A percentile compares a stretch with the other conserved stretches of the same genome.
Conservation (phyloP, 176 grass and related monocot genomes). For the Tillandsia leiboldiana region DNA sequence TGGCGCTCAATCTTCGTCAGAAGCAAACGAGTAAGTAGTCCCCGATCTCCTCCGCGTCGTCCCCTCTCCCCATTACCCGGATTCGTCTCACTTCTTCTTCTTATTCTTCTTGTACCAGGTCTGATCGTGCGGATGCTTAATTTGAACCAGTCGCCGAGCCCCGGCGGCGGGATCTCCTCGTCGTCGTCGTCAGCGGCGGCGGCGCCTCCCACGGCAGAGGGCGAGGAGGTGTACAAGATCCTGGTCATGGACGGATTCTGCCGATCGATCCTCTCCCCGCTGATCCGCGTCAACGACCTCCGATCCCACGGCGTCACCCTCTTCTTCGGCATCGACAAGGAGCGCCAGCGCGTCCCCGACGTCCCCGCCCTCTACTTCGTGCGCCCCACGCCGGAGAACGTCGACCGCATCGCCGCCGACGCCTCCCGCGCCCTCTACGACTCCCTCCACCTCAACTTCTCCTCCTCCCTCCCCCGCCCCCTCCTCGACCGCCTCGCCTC, state of each 20-base stretch:
- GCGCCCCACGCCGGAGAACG: slow-evolving; percentile 57
- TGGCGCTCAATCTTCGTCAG: slow-evolving; percentile 60
- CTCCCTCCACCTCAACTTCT: slow-evolving; percentile 89
- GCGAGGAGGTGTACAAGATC: slow-evolving; percentile 88
- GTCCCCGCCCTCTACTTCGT: slow-evolving; percentile 82
- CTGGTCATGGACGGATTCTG: slow-evolving; percentile 82
- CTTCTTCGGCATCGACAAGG: slow-evolving; percentile 61
- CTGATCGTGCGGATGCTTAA: slow-evolving; percentile 43
- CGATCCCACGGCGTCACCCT: slow-evolving; percentile 80
- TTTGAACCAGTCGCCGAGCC: slow-evolving; percentile 24
- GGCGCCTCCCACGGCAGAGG: slow-evolving; percentile 13
- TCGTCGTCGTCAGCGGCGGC: not conserved
- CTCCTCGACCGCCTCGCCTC: slow-evolving; percentile 65
- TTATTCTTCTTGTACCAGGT: slow-evolving; percentile 21
- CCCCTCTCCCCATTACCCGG: not conserved
- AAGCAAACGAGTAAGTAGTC: slow-evolving; percentile 53
- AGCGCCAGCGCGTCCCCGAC: slow-evolving; percentile 58
- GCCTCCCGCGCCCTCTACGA: slow-evolving; percentile 68
- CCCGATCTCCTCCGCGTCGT: not conserved
- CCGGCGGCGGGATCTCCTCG: slow-evolving; percentile 4
- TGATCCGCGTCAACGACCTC: slow-evolving; percentile 66
- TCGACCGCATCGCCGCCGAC: slow-evolving; percentile 65
- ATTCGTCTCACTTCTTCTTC: slow-evolving; percentile 1
- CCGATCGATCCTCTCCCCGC: slow-evolving; percentile 57
- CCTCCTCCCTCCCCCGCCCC: slow-evolving; percentile 61